Conservation (phyloP, 345 rosid species). For the Pseudoturritis turrita region DNA sequence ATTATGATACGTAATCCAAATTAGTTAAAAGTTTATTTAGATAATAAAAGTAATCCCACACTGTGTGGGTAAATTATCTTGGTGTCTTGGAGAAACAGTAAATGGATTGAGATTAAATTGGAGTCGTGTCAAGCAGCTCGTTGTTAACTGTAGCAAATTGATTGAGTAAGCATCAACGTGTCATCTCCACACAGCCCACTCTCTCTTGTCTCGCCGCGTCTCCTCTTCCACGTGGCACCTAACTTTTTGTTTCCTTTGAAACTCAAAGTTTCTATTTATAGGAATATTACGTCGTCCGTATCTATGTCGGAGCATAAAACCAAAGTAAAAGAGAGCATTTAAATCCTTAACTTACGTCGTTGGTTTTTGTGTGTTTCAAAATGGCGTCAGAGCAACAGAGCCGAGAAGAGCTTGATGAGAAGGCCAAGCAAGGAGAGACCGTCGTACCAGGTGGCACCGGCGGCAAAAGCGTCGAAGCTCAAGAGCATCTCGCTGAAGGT, state of each 20-base stretch:
- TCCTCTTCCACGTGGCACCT: neutral
- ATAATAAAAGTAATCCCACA: too few relatives aligned
- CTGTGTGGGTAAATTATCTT: too few relatives aligned
- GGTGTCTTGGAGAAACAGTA: neutral
- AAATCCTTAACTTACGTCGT: neutral
- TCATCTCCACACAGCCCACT: conserved; percentile 3
- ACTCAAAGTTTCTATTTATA: neutral
- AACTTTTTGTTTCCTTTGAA: neutral
- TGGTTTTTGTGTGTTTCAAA: neutral
- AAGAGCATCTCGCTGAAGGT: conserved; percentile 59
- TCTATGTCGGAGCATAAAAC: conserved; percentile 12
- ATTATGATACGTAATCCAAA: too few relatives aligned
- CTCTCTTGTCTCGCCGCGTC: conserved; percentile 12
- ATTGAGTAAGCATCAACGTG: conserved; percentile 38
- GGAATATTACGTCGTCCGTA: conserved; percentile 10
- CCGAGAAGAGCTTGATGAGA: conserved; percentile 43
- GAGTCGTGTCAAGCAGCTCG: conserved; percentile 29
- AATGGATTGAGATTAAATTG: neutral
- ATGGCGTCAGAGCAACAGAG: conserved; percentile 47
- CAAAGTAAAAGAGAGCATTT: neutral
- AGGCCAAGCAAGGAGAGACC: conserved; percentile 58
- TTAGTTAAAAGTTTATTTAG: too few relatives aligned
- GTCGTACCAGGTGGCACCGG: conserved; percentile 62
- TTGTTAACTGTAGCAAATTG: conserved; percentile 24
- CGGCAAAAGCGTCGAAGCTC: conserved; percentile 61